Percentiles rank a stretch among this genome's conserved stretches.
phyloP scores from a whole-genome alignment of 2,329 filamentous ascomycete genomes.

The Diplodia sapinea region DNA sequence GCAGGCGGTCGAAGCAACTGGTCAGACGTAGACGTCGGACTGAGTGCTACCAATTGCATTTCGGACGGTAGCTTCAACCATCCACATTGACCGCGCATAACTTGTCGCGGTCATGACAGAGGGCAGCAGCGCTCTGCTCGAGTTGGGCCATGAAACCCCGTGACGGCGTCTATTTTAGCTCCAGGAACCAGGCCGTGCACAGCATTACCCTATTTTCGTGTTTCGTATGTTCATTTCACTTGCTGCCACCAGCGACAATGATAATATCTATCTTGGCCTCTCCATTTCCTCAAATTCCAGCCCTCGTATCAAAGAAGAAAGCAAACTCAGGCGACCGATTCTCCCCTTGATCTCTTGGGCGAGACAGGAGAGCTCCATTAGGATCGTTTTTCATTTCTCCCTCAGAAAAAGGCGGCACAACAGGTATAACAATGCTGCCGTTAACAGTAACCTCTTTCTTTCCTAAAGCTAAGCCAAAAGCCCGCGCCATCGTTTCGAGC shows the following conservation, averaged over 20 bases:
- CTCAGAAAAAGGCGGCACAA: background rate
- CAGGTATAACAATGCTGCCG: background rate
- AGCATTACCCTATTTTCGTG: background rate
- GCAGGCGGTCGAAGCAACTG: too few species aligned
- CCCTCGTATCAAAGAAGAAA: background rate
- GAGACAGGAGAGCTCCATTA: background rate
- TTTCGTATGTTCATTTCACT: background rate
- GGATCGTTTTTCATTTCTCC: background rate
- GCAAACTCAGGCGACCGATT: background rate
- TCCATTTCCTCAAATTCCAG: background rate
- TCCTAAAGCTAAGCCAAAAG: conserved; percentile 22
- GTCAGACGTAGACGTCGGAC: too few species aligned
- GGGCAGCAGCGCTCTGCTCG: too few species aligned
- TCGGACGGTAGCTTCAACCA: too few species aligned
- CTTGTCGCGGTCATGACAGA: too few species aligned
- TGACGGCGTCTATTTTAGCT: background rate
- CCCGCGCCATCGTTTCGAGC: conserved; percentile 18
- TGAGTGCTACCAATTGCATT: too few species aligned
- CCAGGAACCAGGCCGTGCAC: background rate
- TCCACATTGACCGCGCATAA: too few species aligned
- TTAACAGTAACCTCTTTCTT: background rate
- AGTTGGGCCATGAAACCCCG: too few species aligned
- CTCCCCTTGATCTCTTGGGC: background rate
- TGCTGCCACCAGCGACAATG: background rate
- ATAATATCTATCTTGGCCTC: background rate